A percentile compares a stretch with the other conserved stretches of the same genome.
Conservation (phyloP, 164 flowering plant species). For the Akebia trifoliata region DNA sequence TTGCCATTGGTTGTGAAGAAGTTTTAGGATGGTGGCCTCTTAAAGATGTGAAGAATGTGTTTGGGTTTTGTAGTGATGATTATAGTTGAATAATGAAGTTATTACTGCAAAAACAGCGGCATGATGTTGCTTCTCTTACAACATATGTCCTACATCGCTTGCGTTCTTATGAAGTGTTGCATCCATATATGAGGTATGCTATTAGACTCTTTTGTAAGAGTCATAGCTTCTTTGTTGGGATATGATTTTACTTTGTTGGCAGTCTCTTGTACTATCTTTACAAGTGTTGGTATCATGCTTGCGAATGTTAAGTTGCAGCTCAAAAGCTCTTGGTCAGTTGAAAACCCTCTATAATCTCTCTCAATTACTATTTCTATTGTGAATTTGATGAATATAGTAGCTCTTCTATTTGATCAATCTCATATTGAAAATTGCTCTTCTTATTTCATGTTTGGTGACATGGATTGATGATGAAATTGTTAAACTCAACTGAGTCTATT, state of each 20-base stretch:
- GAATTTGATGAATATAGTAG: too few species aligned
- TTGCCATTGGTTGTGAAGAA: not conserved
- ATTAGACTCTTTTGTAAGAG: not conserved
- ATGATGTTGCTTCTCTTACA: constrained; percentile 86
- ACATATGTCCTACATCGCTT: constrained; percentile 76
- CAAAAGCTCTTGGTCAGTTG: not conserved
- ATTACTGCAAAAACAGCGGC: constrained; percentile 65
- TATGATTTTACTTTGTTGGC: not conserved
- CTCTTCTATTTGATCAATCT: too few species aligned
- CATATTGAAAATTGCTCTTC: too few species aligned
- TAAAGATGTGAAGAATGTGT: not conserved
- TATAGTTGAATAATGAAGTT: constrained; percentile 72
- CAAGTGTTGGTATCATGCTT: not conserved
- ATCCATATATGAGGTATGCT: not conserved
- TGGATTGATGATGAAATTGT: too few species aligned
- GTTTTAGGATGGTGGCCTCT: not conserved
- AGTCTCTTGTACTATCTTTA: not conserved
- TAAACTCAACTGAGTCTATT: too few species aligned
- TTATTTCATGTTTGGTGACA: too few species aligned
- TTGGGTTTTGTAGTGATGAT: not conserved
- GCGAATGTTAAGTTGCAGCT: not conserved
- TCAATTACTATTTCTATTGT: too few species aligned
- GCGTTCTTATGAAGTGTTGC: constrained; percentile 69
- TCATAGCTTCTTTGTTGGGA: too few species aligned
- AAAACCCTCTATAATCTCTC: too few species aligned